Evolutionary conservation across 1,284 basidiomycete species (phyloP).

Genomic region (Ganoderma leucocontextum): DNA sequence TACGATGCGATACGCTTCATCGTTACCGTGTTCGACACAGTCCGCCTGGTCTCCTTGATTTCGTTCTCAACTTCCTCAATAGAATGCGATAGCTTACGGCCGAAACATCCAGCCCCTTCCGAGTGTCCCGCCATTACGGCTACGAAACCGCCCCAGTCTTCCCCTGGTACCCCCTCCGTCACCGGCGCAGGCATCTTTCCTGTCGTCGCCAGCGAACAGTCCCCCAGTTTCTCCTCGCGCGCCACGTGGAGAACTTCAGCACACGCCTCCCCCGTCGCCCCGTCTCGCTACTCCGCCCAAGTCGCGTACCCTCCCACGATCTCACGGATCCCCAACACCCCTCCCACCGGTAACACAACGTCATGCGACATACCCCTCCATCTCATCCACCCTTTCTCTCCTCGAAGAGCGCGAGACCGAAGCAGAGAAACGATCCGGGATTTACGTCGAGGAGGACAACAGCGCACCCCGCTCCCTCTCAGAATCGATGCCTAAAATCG

Average conservation of each 20-base stretch:
- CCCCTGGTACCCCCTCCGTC: conserved; percentile 32
- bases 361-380: conserved; percentile 42
- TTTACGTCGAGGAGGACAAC: conserved; percentile 35
- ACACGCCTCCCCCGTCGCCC: conserved; percentile 32
- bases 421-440: conserved; percentile 38
- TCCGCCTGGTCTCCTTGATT: conserved; percentile 1
- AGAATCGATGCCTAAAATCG: conserved; percentile 5
- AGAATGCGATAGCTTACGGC: background rate
- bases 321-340: conserved; percentile 17
- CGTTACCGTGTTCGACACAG: background rate
- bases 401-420: conserved; percentile 41
- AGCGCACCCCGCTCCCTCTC: background rate
- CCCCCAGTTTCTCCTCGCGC: conserved; percentile 19
- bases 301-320: conserved; percentile 27
- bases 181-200: conserved; percentile 15
- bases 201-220: conserved; percentile 18
- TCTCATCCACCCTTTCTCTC: conserved; percentile 42
- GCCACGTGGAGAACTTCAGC: conserved; percentile 14
- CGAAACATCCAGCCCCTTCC: conserved; percentile 28
- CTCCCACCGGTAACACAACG: conserved; percentile 24
- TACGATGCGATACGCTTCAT: background rate
- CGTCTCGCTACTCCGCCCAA: conserved; percentile 27
- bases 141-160: conserved; percentile 27
- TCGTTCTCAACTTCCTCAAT: background rate
- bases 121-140: conserved; percentile 23